Conservation (phyloP, 148 eudicot genomes). For the Vaccinium vitisidaea region DNA sequence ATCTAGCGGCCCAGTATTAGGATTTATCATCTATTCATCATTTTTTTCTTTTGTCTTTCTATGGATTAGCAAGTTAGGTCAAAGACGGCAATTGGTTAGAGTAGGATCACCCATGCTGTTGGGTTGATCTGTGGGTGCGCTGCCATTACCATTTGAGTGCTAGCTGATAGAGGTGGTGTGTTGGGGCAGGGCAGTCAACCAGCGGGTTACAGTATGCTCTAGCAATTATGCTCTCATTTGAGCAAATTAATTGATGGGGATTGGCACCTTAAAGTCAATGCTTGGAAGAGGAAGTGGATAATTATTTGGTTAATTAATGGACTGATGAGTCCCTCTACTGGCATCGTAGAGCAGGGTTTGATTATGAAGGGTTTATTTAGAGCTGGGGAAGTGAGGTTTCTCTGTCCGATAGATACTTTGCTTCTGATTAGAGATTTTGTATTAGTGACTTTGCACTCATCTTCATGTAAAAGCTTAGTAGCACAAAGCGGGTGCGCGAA, state of each 20-base stretch:
- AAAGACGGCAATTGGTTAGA: slow-evolving; percentile 2
- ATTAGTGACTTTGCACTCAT: neutral
- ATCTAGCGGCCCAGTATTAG: neutral
- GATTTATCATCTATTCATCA: neutral
- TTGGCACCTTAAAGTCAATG: neutral
- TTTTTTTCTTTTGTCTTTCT: neutral
- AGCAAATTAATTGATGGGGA: slow-evolving; percentile 2
- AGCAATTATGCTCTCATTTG: neutral
- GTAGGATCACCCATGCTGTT: neutral
- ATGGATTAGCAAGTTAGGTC: neutral
- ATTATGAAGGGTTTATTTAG: too few species aligned
- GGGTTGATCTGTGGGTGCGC: neutral
- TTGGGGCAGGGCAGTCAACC: neutral
- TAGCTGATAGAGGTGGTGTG: neutral
- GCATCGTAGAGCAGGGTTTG: neutral
- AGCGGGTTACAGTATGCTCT: neutral
- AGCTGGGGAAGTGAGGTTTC: neutral
- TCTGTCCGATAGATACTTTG: neutral
- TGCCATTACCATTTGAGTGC: too few species aligned
- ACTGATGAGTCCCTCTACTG: neutral
- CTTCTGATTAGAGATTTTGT: neutral
- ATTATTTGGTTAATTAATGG: neutral
- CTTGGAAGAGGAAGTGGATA: neutral
- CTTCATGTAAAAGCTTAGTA: neutral
- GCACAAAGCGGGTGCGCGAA: too few species aligned